Percentiles rank a stretch among this genome's conserved stretches.
Evolutionary conservation across 176 grass and related monocot genomes (phyloP).

Genomic region (Oryza nivara): DNA sequence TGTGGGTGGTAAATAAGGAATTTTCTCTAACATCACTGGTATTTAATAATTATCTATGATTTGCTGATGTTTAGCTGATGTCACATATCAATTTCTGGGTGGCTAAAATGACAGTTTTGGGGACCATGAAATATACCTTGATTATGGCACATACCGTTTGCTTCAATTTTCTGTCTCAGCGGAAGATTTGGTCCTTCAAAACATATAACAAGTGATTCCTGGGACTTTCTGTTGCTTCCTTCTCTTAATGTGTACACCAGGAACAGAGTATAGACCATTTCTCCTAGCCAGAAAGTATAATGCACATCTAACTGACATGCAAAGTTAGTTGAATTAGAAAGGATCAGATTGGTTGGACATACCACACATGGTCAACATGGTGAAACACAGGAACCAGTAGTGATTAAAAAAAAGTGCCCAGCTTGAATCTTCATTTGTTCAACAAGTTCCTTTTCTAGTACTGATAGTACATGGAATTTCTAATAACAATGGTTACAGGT

Average conservation of each 20-base stretch:
- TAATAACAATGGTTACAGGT: slow-evolving; percentile 52
- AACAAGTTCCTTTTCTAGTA: background rate
- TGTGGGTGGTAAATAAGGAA: background rate
- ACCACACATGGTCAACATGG: background rate
- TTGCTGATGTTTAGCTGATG: background rate
- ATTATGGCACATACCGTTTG: slow-evolving; percentile 13
- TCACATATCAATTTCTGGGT: slow-evolving; percentile 3
- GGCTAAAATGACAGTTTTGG: background rate
- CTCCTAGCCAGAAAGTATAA: slow-evolving; percentile 6
- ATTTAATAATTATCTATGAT: background rate
- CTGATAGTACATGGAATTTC: slow-evolving; percentile 7
- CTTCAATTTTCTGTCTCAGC: background rate
- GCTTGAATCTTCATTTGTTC: background rate
- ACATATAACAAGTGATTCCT: background rate
- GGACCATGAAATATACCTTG: background rate
- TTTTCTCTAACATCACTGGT: background rate
- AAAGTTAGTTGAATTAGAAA: background rate
- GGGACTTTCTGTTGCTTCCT: background rate
- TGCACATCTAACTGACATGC: background rate
- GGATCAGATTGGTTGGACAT: background rate
- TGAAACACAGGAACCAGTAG: background rate
- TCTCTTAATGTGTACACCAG: slow-evolving; percentile 11
- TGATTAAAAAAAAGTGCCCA: background rate
- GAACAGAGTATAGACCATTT: background rate
- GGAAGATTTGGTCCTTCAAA: background rate